Evolutionary conservation across 805 yeast species (phyloP).

Genomic region (Starmerella bombicola): DNA sequence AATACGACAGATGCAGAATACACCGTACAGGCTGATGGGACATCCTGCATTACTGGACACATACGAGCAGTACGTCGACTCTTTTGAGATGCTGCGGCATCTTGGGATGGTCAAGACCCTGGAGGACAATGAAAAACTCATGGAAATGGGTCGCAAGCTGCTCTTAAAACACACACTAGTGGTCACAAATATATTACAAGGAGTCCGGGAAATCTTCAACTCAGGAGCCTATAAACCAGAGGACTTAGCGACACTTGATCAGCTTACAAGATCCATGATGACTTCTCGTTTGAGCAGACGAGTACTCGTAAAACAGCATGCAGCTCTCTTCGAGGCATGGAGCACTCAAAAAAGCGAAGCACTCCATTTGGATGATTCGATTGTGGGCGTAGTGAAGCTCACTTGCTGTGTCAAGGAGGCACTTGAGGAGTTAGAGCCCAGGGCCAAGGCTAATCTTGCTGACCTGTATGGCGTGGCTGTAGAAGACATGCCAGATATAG

Average conservation of each 20-base stretch:
- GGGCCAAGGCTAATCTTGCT: constrained; percentile 29
- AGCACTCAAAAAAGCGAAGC: constrained; percentile 12
- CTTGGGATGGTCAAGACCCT: constrained; percentile 53
- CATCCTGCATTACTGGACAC: constrained; percentile 79
- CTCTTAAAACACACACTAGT: constrained; percentile 66
- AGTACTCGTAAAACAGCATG: constrained; percentile 82
- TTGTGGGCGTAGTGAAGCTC: constrained; percentile 65
- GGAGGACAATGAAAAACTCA: constrained; percentile 64
- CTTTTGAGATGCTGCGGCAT: constrained; percentile 73
- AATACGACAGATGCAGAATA: constrained; percentile 59
- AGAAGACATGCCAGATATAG: constrained; percentile 52
- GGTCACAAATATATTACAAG: constrained; percentile 83
- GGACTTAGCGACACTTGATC: constrained; percentile 54
- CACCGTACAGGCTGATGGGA: constrained; percentile 75
- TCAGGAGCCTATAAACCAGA: constrained; percentile 38
- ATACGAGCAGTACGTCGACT: constrained; percentile 77
- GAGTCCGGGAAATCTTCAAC: constrained; percentile 54
- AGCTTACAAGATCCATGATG: constrained; percentile 60
- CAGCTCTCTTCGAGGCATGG: constrained; percentile 57
- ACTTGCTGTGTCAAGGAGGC: constrained; percentile 48
- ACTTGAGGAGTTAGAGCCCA: constrained; percentile 23
- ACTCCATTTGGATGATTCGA: constrained; percentile 13
- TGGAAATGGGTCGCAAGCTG: constrained; percentile 48
- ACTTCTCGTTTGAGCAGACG: constrained; percentile 82
- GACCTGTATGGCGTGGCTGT: constrained; percentile 25